phyloP scores from a whole-genome alignment of 345 rosid species.

The Salix koriyanagi region DNA sequence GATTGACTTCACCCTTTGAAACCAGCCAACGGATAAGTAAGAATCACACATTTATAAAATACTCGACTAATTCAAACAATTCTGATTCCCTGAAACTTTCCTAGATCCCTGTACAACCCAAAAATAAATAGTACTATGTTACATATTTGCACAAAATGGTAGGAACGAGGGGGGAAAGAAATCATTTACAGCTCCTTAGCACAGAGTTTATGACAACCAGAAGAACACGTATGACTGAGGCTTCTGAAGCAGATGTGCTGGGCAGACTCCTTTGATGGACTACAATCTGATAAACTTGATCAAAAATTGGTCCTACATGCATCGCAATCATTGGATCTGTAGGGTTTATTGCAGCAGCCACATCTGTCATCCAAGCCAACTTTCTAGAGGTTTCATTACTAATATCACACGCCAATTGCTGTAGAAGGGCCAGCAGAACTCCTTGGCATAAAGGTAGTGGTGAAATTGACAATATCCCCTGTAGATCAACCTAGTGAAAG shows the following conservation, averaged over 20 bases:
- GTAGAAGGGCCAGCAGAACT: conserved; percentile 28
- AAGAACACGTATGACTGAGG: conserved; percentile 16
- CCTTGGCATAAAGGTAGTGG: conserved; percentile 29
- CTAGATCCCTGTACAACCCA: conserved; percentile 33
- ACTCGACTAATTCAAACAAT: conserved; percentile 24
- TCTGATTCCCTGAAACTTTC: conserved; percentile 11
- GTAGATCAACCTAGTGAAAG: conserved; percentile 20
- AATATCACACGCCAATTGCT: conserved; percentile 27
- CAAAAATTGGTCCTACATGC: conserved; percentile 27
- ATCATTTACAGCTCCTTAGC: conserved; percentile 24
- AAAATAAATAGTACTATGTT: conserved; percentile 12
- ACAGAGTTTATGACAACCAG: conserved; percentile 20
- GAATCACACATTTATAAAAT: background rate
- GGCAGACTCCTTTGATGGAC: conserved; percentile 19
- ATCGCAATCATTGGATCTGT: conserved; percentile 26
- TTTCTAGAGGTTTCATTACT: conserved; percentile 11
- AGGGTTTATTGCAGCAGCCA: conserved; percentile 27
- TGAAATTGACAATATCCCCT: conserved; percentile 13
- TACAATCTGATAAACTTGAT: conserved; percentile 24
- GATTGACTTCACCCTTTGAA: background rate
- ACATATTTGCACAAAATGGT: conserved; percentile 30
- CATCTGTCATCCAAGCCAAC: conserved; percentile 30
- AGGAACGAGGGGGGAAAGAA: background rate
- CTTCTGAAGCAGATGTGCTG: conserved; percentile 6
- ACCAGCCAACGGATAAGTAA: background rate